Percentiles rank a stretch among this genome's conserved stretches.
Conservation (phyloP, 768 basidiomycete genomes). For the Daedaleopsis nitida region DNA sequence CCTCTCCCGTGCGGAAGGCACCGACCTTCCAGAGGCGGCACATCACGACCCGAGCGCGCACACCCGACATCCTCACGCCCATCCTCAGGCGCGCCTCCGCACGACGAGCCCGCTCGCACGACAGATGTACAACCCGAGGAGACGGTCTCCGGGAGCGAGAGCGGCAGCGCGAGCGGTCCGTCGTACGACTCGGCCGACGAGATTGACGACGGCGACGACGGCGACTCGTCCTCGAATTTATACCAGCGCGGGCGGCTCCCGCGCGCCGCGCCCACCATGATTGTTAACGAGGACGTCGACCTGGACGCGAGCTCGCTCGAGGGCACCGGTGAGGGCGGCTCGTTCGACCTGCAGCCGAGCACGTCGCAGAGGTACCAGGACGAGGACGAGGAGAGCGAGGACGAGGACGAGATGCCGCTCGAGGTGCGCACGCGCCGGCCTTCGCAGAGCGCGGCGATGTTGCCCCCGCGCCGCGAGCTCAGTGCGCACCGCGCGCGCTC, state of each 20-base stretch:
- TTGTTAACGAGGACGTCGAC: conserved; percentile 21
- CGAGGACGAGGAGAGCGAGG: conserved; percentile 40
- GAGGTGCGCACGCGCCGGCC: conserved; percentile 32
- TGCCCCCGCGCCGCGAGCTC: conserved; percentile 18
- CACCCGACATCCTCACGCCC: not conserved
- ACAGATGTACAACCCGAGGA: conserved; percentile 22
- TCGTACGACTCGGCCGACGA: conserved; percentile 30
- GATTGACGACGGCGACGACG: too few relatives aligned
- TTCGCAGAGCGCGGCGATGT: conserved; percentile 21
- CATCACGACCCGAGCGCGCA: conserved; percentile 14
- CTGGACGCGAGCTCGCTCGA: conserved; percentile 25
- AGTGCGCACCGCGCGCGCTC: conserved; percentile 6
- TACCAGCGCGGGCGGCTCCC: not conserved
- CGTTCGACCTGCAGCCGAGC: conserved; percentile 31
- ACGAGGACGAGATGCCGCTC: conserved; percentile 32
- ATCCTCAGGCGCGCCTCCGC: conserved; percentile 23
- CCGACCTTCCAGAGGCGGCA: conserved; percentile 21
- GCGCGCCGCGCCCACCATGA: conserved; percentile 3
- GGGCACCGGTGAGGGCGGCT: conserved; percentile 23
- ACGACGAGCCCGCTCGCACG: conserved; percentile 43
- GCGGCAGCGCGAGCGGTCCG: conserved; percentile 4
- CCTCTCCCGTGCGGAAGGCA: conserved; percentile 35
- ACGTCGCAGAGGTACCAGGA: conserved; percentile 36
- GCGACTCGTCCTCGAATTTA: conserved; percentile 18
- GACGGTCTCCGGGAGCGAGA: conserved; percentile 4